These are phyloP conservation scores for Neurospora hispaniola DNA, from an alignment of 495 filamentous ascomycete genomes.

Conservation along the genomic window DNA sequence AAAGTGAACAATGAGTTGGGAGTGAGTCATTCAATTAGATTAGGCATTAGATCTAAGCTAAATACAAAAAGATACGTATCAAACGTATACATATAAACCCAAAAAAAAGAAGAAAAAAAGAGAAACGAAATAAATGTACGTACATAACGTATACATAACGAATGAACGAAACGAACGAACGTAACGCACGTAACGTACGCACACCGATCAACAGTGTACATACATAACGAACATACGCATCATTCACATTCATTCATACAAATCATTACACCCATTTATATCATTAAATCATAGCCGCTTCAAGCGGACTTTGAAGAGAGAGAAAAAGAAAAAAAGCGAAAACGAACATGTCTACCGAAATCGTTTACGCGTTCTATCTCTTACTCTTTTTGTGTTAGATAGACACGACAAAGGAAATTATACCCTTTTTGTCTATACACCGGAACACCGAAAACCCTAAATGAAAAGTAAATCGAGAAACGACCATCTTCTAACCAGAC, in stretches of 20 bases:
- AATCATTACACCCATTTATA: constrained; percentile 4
- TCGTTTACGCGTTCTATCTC: constrained; percentile 4
- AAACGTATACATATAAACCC: constrained; percentile 2
- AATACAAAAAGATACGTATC: neutral
- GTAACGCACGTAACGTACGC: constrained; percentile 1
- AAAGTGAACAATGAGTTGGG: neutral
- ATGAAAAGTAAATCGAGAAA: neutral
- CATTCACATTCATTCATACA: constrained; percentile 5
- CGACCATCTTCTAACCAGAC: constrained; percentile 33
- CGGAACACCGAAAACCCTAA: neutral
- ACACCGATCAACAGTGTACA: constrained; percentile 3
- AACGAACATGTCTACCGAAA: neutral
- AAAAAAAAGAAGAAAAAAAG: neutral
- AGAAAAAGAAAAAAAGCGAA: constrained; percentile 1
- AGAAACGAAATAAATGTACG: constrained; percentile 3
- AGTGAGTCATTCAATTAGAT: neutral
- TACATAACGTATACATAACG: constrained; percentile 4
- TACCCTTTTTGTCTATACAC: neutral
- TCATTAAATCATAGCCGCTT: constrained; percentile 7
- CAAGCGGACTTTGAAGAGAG: constrained; percentile 8
- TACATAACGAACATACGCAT: constrained; percentile 9
- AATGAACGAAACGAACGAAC: constrained; percentile 1
- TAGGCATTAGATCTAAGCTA: neutral
- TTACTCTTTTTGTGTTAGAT: neutral
- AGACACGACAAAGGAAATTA: neutral